phyloP scores from a whole-genome alignment of 2,329 filamentous ascomycete species.

The Lizonia empirigonia region DNA sequence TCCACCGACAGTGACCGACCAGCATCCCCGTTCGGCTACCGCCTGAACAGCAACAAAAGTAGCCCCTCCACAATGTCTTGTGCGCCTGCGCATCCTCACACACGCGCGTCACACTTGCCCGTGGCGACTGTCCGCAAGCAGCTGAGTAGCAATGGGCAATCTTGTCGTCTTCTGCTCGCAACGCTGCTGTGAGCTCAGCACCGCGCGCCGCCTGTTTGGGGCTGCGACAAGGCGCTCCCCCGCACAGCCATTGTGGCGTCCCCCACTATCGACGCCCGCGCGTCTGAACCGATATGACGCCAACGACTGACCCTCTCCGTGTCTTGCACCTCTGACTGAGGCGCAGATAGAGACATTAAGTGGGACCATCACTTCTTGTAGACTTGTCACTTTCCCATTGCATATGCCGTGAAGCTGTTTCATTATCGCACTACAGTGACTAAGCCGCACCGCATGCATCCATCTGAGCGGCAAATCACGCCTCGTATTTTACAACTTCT shows the following conservation, averaged over 20 bases:
- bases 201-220: constrained; percentile 3
- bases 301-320: neutral
- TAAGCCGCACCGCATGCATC: neutral
- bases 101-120: constrained; percentile 4
- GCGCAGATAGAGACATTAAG: neutral
- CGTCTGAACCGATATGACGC: constrained; percentile 3
- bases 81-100: neutral
- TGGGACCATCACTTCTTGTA: neutral
- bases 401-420: neutral
- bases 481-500: neutral
- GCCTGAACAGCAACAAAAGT: constrained; percentile 20
- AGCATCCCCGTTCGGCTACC: constrained; percentile 8
- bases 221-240: constrained; percentile 6
- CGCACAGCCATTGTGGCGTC: constrained; percentile 9
- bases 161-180: neutral
- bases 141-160: neutral
- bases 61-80: constrained; percentile 13
- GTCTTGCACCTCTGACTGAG: neutral
- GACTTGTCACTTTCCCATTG: neutral
- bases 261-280: neutral
- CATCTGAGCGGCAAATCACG: neutral
- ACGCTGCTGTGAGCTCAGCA: neutral
- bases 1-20: neutral
- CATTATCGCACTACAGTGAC: constrained; percentile 1
- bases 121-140: constrained; percentile 10